Base-by-base conservation (phyloP, 805 yeast species). In the Saccharomyces paradoxus region DNA sequence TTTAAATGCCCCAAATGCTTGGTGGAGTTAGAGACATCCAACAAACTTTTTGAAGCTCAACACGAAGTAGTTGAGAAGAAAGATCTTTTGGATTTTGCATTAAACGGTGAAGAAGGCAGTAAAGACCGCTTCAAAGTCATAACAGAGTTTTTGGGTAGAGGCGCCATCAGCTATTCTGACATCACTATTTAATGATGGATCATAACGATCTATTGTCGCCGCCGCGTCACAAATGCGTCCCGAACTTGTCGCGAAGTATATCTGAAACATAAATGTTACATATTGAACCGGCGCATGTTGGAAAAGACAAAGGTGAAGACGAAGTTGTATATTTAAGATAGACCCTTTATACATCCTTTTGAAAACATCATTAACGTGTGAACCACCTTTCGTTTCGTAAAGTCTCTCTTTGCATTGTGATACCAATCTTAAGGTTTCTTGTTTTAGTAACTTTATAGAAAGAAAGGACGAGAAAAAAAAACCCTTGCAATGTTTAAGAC, bases 91-190 rank as follows among this genome's bases (percentile, higher is more conserved):
- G 74, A 80, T 52, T 74, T 77, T 32, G 77, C 84, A 4, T 68
- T 94, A 55, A 63, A 72, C 26, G 81, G 77, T 46, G 63, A 73
- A n/a, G 71, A 67, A 2, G 72, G 72, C 1, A 70, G 77, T 44
- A 77, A 70, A 4, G 88, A 86, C 60, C 79, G 87, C 59, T 85
- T 91, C 68, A 85, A 82, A 63, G 84, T 84, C 2, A 79, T 92
- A 52, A 79, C 86, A 55, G 95, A 89, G 53, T 91, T 85, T 67
- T 79, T 91, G 48, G 96, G 97, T 1, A 80, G 90, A 55, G 99
- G 99, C 1, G 92, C 86, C 0, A 79, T 91, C 81, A 89, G 84
- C 50, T 69, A 69, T 56, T 41, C 60, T 7, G 59, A 56, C 31
- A 50, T 51, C 44, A 37, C 44, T 17, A 37, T 49, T 14, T 14